phyloP scores from a whole-genome alignment of 1,139 yeast species.

The Saccharomyces hybrid region DNA sequence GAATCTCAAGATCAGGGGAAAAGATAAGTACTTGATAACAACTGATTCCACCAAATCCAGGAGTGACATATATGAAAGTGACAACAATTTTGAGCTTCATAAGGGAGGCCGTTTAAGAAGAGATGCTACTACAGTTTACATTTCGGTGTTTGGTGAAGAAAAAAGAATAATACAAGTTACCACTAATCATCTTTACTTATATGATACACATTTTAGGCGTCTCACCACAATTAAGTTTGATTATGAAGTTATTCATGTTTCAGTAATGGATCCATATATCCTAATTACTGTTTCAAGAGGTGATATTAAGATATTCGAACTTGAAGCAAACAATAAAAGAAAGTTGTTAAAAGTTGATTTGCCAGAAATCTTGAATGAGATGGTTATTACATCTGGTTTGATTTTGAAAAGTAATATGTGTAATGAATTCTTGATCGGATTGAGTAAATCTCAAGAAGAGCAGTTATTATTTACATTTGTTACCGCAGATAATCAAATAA shows the following conservation, averaged over 20 bases:
- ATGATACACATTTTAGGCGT: constrained; percentile 53
- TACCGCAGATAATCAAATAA: constrained; percentile 68
- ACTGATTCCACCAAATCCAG: constrained; percentile 59
- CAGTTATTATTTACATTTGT: constrained; percentile 56
- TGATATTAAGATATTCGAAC: constrained; percentile 43
- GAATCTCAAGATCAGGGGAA: constrained; percentile 44
- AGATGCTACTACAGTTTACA: constrained; percentile 57
- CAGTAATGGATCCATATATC: constrained; percentile 49
- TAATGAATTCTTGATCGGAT: constrained; percentile 27
- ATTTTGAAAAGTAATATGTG: constrained; percentile 41
- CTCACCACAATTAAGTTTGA: constrained; percentile 36
- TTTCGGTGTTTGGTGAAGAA: constrained; percentile 54
- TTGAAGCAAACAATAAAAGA: constrained; percentile 34
- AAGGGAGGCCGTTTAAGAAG: constrained; percentile 59
- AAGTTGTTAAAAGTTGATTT: constrained; percentile 31
- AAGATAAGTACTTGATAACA: constrained; percentile 56
- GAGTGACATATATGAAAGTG: constrained; percentile 68
- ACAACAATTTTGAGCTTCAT: constrained; percentile 53
- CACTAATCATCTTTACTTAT: constrained; percentile 55
- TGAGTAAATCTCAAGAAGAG: constrained; percentile 30
- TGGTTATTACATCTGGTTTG: constrained; percentile 64
- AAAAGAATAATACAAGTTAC: constrained; percentile 69
- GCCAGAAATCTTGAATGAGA: constrained; percentile 49
- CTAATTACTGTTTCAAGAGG: constrained; percentile 54
- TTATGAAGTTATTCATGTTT: constrained; percentile 49